Conservation (phyloP, 2,329 filamentous ascomycete species). For the Claviceps citrina region DNA sequence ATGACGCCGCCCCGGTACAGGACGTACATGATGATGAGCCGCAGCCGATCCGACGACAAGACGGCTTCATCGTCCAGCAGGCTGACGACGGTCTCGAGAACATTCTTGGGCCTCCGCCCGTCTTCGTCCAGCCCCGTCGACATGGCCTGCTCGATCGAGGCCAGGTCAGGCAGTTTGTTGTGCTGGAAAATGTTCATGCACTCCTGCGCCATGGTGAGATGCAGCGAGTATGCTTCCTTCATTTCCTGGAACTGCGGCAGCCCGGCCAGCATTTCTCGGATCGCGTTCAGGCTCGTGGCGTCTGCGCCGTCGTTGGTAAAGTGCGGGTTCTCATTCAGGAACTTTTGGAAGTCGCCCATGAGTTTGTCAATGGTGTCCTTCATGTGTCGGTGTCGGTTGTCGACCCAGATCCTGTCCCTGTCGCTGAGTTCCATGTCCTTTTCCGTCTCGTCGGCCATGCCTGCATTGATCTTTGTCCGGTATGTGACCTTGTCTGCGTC, state of each 20-base stretch:
- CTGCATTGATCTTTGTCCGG: slow-evolving; percentile 64
- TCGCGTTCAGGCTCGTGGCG: slow-evolving; percentile 67
- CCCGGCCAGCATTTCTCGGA: slow-evolving; percentile 93
- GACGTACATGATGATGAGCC: slow-evolving; percentile 72
- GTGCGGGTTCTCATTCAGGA: slow-evolving; percentile 79
- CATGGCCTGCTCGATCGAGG: slow-evolving; percentile 76
- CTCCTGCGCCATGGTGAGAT: slow-evolving; percentile 91
- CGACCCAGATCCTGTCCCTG: slow-evolving; percentile 86
- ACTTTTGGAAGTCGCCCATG: slow-evolving; percentile 82
- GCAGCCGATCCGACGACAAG: slow-evolving; percentile 56
- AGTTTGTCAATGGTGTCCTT: slow-evolving; percentile 92
- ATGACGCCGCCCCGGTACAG: slow-evolving; percentile 78
- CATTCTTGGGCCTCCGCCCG: slow-evolving; percentile 74
- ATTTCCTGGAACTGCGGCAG: slow-evolving; percentile 88
- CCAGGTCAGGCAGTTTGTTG: slow-evolving; percentile 73
- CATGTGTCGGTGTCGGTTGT: slow-evolving; percentile 92
- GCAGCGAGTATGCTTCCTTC: slow-evolving; percentile 87
- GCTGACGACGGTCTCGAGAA: slow-evolving; percentile 71
- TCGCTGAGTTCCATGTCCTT: slow-evolving; percentile 88
- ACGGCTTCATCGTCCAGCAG: slow-evolving; percentile 77
- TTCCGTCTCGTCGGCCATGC: slow-evolving; percentile 51
- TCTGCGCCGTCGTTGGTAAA: slow-evolving; percentile 58
- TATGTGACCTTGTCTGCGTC: slow-evolving; percentile 83
- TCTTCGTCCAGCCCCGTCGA: slow-evolving; percentile 90
- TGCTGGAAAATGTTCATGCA: slow-evolving; percentile 88